Base-by-base conservation (phyloP, 768 basidiomycete species). In the Leccinum disarticulatum region DNA sequence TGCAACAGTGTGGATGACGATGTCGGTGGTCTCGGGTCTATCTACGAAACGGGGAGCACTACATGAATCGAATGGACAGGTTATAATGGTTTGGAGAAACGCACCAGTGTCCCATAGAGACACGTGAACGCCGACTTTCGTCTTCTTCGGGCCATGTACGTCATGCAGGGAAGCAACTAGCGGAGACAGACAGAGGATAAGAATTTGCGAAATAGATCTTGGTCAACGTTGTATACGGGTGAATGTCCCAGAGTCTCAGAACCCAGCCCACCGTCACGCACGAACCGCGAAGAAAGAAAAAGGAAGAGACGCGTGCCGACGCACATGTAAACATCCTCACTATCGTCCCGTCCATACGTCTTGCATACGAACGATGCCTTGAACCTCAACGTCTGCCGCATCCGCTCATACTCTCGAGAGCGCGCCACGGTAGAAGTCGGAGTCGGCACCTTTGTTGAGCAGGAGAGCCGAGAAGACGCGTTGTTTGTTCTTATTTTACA, bases 391-490 rank as follows among this genome's bases (percentile, higher is more conserved):
- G 81, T 81, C 1, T 86, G 87, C 22, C 22, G 22, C 88, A 74
- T 14, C 88, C 87, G 36, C 89, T 88, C 88, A 92, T 90, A 71
- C 85, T 88, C 73, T 91, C 90, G 88, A 86, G 8, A 92, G 77
- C 1, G 88, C 82, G 8, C 90, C 90, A 52, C 90, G 85, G 67
- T 90, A 91, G 25, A 92, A n/a, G n/a, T n/a, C n/a, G 81, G 13
- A 47, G 41, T 67, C 60, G n/a, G 43, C 27, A 10, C 33, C n/a
- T n/a, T 61, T 67, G 22, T 22, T 22, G 22, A 1, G 22, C 22
- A 22, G 22, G 22, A 22, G 22, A 22, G 22, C 22, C 22, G 22
- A 22, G 22, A 22, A 22, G 28, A 6, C 28, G 28, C 28, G 28
- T 30, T 30, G 28, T 30, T 30, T 30, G 28, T 30, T 8, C 28